A percentile compares a stretch with the other conserved stretches of the same genome.
phyloP scores from a whole-genome alignment of 1,284 basidiomycete genomes.

The Rhizoctonia solani region DNA sequence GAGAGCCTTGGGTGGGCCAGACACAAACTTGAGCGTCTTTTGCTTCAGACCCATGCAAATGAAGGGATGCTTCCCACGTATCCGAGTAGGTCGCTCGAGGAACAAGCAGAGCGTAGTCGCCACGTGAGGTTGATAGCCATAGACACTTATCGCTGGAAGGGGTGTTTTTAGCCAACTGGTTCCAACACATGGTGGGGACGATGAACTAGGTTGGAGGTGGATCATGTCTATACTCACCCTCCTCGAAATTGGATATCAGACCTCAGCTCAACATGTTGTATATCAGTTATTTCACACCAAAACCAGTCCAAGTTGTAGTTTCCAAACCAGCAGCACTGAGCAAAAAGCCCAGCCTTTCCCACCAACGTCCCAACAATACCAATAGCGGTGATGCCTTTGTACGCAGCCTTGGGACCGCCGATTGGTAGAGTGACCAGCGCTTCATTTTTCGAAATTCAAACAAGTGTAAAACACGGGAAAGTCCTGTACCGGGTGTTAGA shows the following conservation, averaged over 20 bases:
- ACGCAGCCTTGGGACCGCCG: too few relatives aligned
- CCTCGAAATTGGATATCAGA: too few relatives aligned
- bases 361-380: too few relatives aligned
- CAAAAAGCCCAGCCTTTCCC: background rate
- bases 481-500: too few relatives aligned
- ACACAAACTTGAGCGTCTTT: background rate
- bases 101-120: background rate
- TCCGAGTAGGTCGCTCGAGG: background rate
- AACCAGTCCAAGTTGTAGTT: slow-evolving; percentile 2
- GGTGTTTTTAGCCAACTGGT: too few relatives aligned
- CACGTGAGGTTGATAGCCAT: background rate
- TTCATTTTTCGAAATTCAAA: too few relatives aligned
- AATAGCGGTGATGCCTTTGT: too few relatives aligned
- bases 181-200: too few relatives aligned
- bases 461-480: too few relatives aligned
- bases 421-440: too few relatives aligned
- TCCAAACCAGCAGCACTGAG: slow-evolving; percentile 10
- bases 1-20: background rate
- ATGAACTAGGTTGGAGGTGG: too few relatives aligned
- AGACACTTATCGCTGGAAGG: background rate
- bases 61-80: background rate
- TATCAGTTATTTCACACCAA: background rate
- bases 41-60: background rate
- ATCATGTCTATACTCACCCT: too few relatives aligned
- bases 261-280: background rate